Evolutionary conservation across 2,329 filamentous ascomycete species (phyloP).

Genomic region (Colletotrichum coccodes): DNA sequence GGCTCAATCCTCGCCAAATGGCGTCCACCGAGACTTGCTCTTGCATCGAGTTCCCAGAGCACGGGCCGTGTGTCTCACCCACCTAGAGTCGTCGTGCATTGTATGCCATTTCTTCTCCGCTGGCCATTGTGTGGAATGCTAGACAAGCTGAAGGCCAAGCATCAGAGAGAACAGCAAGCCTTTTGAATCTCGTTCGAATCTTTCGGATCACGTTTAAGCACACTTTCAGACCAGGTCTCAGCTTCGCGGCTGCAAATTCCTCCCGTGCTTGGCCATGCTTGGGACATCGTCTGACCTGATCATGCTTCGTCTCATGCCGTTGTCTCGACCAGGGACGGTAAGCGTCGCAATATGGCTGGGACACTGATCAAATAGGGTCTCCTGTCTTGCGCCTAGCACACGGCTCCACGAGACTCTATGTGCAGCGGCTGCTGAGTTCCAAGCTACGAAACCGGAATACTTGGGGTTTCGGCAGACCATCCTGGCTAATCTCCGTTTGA

Average conservation of each 20-base stretch:
- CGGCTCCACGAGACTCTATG: not conserved
- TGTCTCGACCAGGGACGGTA: conserved; percentile 17
- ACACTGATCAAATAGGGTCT: not conserved
- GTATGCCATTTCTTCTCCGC: not conserved
- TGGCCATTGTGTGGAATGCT: not conserved
- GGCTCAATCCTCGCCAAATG: not conserved
- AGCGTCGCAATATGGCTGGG: conserved; percentile 1
- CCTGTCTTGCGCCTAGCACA: conserved; percentile 6
- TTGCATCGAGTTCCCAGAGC: conserved; percentile 12
- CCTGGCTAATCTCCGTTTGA: conserved; percentile 18
- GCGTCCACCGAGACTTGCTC: not conserved
- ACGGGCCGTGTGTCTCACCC: not conserved
- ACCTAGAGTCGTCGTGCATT: not conserved
- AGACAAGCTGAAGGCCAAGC: not conserved
- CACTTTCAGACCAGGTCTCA: not conserved
- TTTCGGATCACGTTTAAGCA: not conserved
- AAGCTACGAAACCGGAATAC: conserved; percentile 5
- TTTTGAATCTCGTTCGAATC: not conserved
- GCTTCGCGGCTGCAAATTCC: not conserved
- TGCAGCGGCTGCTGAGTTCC: not conserved
- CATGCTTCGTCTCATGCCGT: conserved; percentile 20
- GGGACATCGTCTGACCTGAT: conserved; percentile 5
- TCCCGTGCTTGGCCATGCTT: conserved; percentile 4
- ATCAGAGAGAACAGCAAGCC: not conserved
- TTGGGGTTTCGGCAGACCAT: conserved; percentile 1